Evolutionary conservation across 208 protist genomes (phyloP).

Genomic region (Lotmaria passim): DNA sequence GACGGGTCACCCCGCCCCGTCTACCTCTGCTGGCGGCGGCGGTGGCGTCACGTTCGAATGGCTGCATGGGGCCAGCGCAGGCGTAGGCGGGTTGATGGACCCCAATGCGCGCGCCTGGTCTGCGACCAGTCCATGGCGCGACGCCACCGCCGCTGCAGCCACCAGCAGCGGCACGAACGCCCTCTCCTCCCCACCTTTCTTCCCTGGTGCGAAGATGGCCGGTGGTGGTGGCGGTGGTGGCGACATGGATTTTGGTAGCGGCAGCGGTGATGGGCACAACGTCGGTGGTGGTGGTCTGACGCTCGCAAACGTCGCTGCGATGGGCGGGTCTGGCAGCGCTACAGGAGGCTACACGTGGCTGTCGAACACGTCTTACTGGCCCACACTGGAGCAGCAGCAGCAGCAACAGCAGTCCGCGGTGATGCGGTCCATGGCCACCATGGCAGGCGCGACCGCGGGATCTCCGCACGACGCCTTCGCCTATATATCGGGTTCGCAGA

Average conservation of each 20-base stretch:
- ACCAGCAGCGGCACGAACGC: too few species aligned
- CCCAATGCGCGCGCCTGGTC: conserved; percentile 12
- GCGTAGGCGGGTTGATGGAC: not conserved
- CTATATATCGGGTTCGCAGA: not conserved
- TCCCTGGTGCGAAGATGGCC: not conserved
- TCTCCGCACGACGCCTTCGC: conserved; percentile 9
- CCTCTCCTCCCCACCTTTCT: conserved; percentile 14
- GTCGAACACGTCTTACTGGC: conserved; percentile 27
- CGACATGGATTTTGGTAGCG: conserved; percentile 1
- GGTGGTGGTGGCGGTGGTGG: not conserved
- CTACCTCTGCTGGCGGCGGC: not conserved
- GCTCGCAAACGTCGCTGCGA: conserved; percentile 1
- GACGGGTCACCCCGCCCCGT: not conserved
- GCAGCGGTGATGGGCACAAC: not conserved
- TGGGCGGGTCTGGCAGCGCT: too few species aligned
- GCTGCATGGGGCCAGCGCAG: conserved; percentile 10
- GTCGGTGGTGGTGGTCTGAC: not conserved
- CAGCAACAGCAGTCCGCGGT: conserved; percentile 8
- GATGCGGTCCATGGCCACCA: conserved; percentile 1
- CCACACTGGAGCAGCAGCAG: conserved; percentile 14
- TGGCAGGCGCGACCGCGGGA: not conserved
- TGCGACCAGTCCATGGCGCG: conserved; percentile 23
- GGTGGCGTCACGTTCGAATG: conserved; percentile 21
- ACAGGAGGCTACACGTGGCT: conserved; percentile 18
- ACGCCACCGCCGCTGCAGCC: not conserved